Percentiles rank a stretch among this genome's conserved stretches.
Evolutionary conservation across 495 filamentous ascomycete genomes (phyloP).

Genomic region (Annulohypoxylon moriforme): DNA sequence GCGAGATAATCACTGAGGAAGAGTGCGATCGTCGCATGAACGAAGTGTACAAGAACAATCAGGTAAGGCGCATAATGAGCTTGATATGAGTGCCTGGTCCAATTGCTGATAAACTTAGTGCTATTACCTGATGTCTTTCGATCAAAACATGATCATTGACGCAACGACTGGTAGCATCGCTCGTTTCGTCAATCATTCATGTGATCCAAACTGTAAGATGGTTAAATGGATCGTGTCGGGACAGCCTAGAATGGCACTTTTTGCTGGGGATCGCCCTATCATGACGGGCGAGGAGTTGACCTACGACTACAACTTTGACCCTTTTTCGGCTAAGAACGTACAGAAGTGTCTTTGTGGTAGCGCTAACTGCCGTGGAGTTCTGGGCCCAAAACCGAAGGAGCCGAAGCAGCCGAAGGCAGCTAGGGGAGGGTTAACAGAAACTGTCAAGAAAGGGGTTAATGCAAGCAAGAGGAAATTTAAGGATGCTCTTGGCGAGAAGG

Average conservation of each 20-base stretch:
- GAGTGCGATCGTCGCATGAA: constrained; percentile 95
- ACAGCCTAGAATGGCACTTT: constrained; percentile 96
- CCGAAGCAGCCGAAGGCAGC: constrained; percentile 57
- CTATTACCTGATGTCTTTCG: constrained; percentile 98
- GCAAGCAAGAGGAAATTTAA: constrained; percentile 56
- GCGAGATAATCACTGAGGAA: constrained; percentile 93
- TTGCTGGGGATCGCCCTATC: constrained; percentile 88
- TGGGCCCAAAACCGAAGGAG: constrained; percentile 78
- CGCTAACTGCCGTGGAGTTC: constrained; percentile 77
- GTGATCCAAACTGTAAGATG: constrained; percentile 96
- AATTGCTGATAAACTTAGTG: constrained; percentile 66
- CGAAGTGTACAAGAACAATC: constrained; percentile 88
- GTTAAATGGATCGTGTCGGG: constrained; percentile 97
- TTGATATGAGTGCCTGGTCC: not conserved
- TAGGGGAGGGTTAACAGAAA: constrained; percentile 44
- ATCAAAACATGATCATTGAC: constrained; percentile 99
- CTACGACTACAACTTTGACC: constrained; percentile 99
- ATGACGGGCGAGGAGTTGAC: constrained; percentile 95
- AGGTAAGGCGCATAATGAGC: constrained; percentile 65
- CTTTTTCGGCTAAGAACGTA: constrained; percentile 82
- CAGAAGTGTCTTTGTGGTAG: constrained; percentile 86
- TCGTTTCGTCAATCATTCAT: constrained; percentile 98
- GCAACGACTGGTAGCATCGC: constrained; percentile 95
- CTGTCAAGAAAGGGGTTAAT: constrained; percentile 47
- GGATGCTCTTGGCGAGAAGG: constrained; percentile 51